Evolutionary conservation across 2,329 filamentous ascomycete species (phyloP).

Genomic region (Pseudomassariella vexata): DNA sequence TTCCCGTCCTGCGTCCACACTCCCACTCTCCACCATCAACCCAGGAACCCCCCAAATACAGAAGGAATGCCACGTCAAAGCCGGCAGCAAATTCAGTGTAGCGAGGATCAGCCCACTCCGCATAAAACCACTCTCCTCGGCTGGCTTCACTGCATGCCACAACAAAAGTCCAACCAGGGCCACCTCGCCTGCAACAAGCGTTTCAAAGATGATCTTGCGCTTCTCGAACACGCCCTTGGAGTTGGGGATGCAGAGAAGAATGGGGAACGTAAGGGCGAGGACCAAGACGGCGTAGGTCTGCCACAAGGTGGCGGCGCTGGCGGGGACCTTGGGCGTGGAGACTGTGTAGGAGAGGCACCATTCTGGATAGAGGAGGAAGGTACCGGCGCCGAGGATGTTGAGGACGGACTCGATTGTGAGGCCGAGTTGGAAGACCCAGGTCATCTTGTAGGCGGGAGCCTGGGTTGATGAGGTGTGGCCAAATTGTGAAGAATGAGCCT

Average conservation of each 20-base stretch:
- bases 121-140: conserved; percentile 10
- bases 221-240: conserved; percentile 10
- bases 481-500: no score
- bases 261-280: conserved; percentile 13
- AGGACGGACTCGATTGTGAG: conserved; percentile 13
- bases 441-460: conserved; percentile 9
- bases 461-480: no score
- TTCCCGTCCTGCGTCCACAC: no score
- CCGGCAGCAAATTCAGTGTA: not conserved
- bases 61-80: conserved; percentile 5
- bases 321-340: conserved; percentile 7
- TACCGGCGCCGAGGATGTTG: conserved; percentile 12
- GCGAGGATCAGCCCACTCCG: not conserved
- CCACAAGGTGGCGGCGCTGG: conserved; percentile 12
- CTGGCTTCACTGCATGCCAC: conserved; percentile 7
- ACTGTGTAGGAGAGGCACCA: conserved; percentile 14
- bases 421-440: conserved; percentile 11
- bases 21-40: no score
- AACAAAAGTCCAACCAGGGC: conserved; percentile 10
- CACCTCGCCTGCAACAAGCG: conserved; percentile 14
- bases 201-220: conserved; percentile 13
- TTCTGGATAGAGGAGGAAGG: conserved; percentile 13
- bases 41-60: not conserved
- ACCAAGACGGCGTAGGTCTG: conserved; percentile 16
- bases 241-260: conserved; percentile 12